Evolutionary conservation across 148 eudicot species (phyloP).

Genomic region (Vaccinium myrtillus): DNA sequence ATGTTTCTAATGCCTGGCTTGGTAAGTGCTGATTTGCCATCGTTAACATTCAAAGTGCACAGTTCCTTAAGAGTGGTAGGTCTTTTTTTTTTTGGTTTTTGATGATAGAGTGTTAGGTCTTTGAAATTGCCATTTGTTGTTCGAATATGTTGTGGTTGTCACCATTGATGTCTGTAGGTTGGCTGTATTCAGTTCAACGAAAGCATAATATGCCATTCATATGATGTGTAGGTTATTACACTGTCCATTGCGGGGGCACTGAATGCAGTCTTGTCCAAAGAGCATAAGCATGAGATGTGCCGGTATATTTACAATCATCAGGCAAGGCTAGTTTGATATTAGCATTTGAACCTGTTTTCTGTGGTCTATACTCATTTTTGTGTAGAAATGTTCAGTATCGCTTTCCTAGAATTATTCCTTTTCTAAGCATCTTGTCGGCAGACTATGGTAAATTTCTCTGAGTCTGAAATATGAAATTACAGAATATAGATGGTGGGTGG

Average conservation of each 20-base stretch:
- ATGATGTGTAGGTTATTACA: conserved; percentile 60
- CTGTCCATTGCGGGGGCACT: conserved; percentile 80
- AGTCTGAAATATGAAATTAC: conserved; percentile 22
- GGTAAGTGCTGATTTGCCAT: conserved; percentile 40
- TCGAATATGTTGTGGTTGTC: not conserved
- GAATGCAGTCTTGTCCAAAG: conserved; percentile 82
- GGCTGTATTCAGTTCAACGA: conserved; percentile 5
- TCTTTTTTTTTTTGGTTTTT: not conserved
- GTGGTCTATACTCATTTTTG: conserved; percentile 7
- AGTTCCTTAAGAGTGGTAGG: not conserved
- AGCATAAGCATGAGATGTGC: conserved; percentile 78
- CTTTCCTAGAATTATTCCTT: conserved; percentile 9
- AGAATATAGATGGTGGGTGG: conserved; percentile 99
- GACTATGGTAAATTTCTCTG: not conserved
- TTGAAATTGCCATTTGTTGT: not conserved
- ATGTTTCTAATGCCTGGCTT: conserved; percentile 92
- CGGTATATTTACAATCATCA: conserved; percentile 98
- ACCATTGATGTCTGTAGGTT: not conserved
- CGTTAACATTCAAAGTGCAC: conserved; percentile 4
- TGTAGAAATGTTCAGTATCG: not conserved
- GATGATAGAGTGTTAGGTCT: too few relatives aligned
- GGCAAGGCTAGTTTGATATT: conserved; percentile 41
- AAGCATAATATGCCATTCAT: conserved; percentile 14
- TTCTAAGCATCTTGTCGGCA: not conserved
- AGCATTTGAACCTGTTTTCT: not conserved